phyloP scores from a whole-genome alignment of 2,329 filamentous ascomycete species.

The Cladosporium phlei region DNA sequence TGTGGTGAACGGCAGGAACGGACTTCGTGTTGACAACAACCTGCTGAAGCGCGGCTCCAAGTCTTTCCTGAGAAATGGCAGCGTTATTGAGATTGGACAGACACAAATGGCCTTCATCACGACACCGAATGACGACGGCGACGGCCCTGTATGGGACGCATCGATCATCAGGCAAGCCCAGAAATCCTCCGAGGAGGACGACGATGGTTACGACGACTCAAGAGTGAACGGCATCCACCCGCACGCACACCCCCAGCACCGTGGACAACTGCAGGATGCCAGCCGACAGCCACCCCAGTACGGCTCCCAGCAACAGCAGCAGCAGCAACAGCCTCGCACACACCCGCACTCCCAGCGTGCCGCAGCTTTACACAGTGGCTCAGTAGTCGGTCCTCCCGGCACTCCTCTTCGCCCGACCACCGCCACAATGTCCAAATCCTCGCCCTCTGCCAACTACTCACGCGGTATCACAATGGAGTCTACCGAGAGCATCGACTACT shows the following conservation, averaged over 20 bases:
- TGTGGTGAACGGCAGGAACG: constrained; percentile 84
- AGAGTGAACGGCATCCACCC: constrained; percentile 12
- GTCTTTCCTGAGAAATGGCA: constrained; percentile 70
- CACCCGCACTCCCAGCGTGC: constrained; percentile 35
- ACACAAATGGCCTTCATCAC: constrained; percentile 99
- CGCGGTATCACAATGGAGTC: constrained; percentile 50
- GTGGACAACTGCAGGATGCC: constrained; percentile 7
- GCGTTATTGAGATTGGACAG: constrained; percentile 85
- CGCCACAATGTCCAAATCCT: constrained; percentile 37
- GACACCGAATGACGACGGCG: constrained; percentile 69
- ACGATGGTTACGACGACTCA: constrained; percentile 33
- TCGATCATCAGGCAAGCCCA: constrained; percentile 35
- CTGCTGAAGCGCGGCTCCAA: constrained; percentile 63
- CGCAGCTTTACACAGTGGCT: constrained; percentile 8
- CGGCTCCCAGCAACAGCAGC: constrained; percentile 21
- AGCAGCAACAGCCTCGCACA: constrained; percentile 23
- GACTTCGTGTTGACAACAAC: constrained; percentile 74
- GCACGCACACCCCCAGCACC: constrained; percentile 16
- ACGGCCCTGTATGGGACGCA: constrained; percentile 57
- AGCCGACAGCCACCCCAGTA: constrained; percentile 16
- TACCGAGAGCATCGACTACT: constrained; percentile 64
- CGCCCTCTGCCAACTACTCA: constrained; percentile 43
- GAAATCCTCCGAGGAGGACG: constrained; percentile 39
- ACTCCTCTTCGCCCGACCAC: constrained; percentile 29
- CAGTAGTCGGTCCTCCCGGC: constrained; percentile 26